Conservation (phyloP, 2,329 filamentous ascomycete species). For the Alternaria sp. region DNA sequence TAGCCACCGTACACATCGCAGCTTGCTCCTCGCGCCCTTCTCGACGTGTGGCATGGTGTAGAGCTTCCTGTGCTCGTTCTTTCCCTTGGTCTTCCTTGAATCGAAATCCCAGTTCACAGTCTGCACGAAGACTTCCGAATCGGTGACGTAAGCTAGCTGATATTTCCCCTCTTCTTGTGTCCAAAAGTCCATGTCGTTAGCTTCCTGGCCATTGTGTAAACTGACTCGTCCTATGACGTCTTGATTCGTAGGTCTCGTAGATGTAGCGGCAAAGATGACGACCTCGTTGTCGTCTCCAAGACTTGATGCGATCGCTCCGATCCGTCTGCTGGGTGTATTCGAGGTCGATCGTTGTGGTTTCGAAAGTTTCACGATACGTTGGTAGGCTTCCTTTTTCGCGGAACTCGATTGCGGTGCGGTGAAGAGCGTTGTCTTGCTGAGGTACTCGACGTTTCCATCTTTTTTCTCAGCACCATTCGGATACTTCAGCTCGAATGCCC, state of each 20-base stretch:
- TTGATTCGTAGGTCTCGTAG: constrained; percentile 52
- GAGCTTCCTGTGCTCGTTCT: constrained; percentile 33
- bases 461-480: constrained; percentile 49
- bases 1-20: constrained; percentile 63
- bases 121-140: constrained; percentile 74
- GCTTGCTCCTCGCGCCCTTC: constrained; percentile 55
- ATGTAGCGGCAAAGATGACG: constrained; percentile 75
- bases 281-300: constrained; percentile 75
- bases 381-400: constrained; percentile 64
- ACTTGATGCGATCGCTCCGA: constrained; percentile 81
- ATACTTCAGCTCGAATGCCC: constrained; percentile 71
- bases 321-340: constrained; percentile 60
- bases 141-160: constrained; percentile 78
- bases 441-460: constrained; percentile 49
- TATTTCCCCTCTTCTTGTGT: constrained; percentile 69
- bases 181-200: constrained; percentile 73
- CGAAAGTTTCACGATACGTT: constrained; percentile 64
- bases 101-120: constrained; percentile 61
- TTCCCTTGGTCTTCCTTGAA: constrained; percentile 47
- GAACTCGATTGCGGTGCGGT: constrained; percentile 44
- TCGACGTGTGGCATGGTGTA: constrained; percentile 41
- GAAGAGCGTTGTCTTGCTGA: constrained; percentile 62
- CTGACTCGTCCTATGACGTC: constrained; percentile 63
- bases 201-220: constrained; percentile 60
- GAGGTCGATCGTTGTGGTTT: constrained; percentile 57